A percentile compares a stretch with the other conserved stretches of the same genome.
Conservation (phyloP, 176 grass and related monocot genomes). For the Oryza meridionalis region DNA sequence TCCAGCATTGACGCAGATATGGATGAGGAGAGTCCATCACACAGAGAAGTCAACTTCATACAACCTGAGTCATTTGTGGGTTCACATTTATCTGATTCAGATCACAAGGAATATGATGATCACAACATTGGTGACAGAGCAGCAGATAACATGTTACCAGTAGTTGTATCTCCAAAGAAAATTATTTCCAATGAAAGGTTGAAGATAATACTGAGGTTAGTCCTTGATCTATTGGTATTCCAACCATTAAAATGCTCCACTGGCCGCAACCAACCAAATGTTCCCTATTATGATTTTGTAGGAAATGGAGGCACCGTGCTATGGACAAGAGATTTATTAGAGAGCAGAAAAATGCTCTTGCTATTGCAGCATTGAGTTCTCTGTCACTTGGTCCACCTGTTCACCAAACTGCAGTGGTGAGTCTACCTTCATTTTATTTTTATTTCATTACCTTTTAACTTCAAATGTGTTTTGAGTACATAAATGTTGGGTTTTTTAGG, state of each 20-base stretch:
- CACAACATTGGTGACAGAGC: constrained; percentile 15
- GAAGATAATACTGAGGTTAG: constrained; percentile 72
- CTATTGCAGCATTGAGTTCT: constrained; percentile 70
- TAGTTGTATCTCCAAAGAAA: constrained; percentile 32
- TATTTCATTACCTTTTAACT: constrained; percentile 18
- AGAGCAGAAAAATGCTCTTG: constrained; percentile 70
- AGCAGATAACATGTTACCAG: constrained; percentile 27
- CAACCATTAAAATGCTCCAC: not conserved
- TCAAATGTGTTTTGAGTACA: not conserved
- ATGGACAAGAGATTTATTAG: constrained; percentile 49
- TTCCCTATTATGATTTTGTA: constrained; percentile 37
- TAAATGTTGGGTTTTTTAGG: not conserved
- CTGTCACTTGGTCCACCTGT: constrained; percentile 71
- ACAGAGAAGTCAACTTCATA: constrained; percentile 23
- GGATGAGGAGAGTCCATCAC: constrained; percentile 36
- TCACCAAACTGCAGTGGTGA: constrained; percentile 50
- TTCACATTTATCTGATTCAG: constrained; percentile 25
- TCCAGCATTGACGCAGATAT: constrained; percentile 32
- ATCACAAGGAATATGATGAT: constrained; percentile 4
- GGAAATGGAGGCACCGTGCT: constrained; percentile 81
- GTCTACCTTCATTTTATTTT: constrained; percentile 31
- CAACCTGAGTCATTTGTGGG: constrained; percentile 30
- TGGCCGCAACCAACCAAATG: constrained; percentile 28
- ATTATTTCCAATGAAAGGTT: constrained; percentile 64
- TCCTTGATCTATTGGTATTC: constrained; percentile 32